Conservation (phyloP, 371 early-diverging fungal species). For the Lichtheimia ramosa region DNA sequence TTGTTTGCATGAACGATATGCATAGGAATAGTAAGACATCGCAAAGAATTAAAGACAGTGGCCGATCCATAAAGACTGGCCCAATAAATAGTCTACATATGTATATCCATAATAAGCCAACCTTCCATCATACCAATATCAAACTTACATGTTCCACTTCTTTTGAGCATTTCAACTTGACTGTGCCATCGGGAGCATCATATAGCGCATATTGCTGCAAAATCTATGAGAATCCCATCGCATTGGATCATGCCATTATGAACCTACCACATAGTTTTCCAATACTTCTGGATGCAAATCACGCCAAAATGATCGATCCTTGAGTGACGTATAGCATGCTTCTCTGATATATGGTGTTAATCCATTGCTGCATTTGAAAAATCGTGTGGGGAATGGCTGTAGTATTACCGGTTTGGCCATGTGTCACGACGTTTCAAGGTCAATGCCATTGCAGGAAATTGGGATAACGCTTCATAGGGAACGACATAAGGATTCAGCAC, state of each 20-base stretch:
- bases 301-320: conserved; percentile 24
- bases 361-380: too few species aligned
- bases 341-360: conserved; percentile 12
- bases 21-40: conserved; percentile 5
- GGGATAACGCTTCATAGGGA: conserved; percentile 6
- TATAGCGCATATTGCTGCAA: conserved; percentile 38
- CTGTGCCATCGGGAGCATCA: conserved; percentile 32
- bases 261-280: conserved; percentile 33
- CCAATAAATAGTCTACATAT: neutral
- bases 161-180: conserved; percentile 36
- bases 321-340: conserved; percentile 21
- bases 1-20: conserved; percentile 11
- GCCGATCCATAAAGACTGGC: neutral
- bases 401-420: conserved; percentile 16
- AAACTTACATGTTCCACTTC: conserved; percentile 40
- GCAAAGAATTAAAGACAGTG: conserved; percentile 11
- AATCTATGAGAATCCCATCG: neutral
- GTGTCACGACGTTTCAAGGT: conserved; percentile 10
- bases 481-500: conserved; percentile 13
- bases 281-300: conserved; percentile 37
- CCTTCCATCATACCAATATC: neutral
- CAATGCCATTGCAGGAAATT: neutral
- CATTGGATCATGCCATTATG: neutral
- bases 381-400: too few species aligned
- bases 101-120: neutral